These are phyloP conservation scores for Kazachstania martiniae DNA, from an alignment of 805 yeast genomes.

Conservation along the genomic window DNA sequence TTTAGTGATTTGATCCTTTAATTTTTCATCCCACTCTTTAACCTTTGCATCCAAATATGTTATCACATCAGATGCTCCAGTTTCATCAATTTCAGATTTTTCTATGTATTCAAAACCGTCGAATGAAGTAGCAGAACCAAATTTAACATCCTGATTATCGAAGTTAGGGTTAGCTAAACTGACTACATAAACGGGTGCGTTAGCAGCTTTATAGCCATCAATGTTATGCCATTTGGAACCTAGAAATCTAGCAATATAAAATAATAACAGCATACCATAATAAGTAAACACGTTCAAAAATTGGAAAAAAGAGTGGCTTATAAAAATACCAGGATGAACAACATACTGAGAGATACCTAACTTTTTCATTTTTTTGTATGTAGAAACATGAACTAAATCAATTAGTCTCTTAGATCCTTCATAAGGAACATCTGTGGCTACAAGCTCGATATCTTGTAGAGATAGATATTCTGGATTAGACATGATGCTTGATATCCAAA, in stretches of 20 bases:
- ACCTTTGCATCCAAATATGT: slow-evolving; percentile 47
- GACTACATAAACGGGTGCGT: slow-evolving; percentile 69
- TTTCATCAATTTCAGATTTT: slow-evolving; percentile 42
- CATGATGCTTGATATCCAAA: slow-evolving; percentile 84
- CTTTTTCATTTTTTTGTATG: slow-evolving; percentile 41
- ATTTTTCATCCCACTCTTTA: slow-evolving; percentile 61
- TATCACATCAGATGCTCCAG: slow-evolving; percentile 61
- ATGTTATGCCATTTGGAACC: slow-evolving; percentile 90
- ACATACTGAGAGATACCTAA: slow-evolving; percentile 61
- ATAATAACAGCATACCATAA: slow-evolving; percentile 76
- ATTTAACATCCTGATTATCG: slow-evolving; percentile 41
- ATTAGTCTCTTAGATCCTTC: slow-evolving; percentile 87
- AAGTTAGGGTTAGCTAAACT: slow-evolving; percentile 37
- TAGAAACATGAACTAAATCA: slow-evolving; percentile 70
- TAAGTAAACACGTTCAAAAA: slow-evolving; percentile 70
- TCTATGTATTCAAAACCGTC: slow-evolving; percentile 58
- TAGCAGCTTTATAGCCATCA: slow-evolving; percentile 81
- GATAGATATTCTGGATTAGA: slow-evolving; percentile 67
- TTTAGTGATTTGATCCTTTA: slow-evolving; percentile 62
- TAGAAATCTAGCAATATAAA: slow-evolving; percentile 66
- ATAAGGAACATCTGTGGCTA: slow-evolving; percentile 56
- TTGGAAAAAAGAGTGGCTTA: slow-evolving; percentile 67
- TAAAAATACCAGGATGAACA: slow-evolving; percentile 90
- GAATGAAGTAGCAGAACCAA: slow-evolving; percentile 62
- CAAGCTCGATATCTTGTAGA: slow-evolving; percentile 61